Conservation (phyloP, 1,284 basidiomycete species). For the Phlebopus sp. region DNA sequence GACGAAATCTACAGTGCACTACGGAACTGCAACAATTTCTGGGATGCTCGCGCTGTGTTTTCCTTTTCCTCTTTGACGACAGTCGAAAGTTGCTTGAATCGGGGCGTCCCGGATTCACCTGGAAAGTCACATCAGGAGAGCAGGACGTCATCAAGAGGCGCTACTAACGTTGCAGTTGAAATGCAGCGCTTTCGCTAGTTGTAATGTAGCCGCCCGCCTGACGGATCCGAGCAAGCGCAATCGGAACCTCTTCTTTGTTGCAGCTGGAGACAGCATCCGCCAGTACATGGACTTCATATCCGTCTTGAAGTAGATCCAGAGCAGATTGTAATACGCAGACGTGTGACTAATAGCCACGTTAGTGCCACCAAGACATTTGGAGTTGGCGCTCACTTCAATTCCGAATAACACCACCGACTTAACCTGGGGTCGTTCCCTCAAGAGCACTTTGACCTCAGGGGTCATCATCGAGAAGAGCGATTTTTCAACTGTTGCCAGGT, state of each 20-base stretch:
- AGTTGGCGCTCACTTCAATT: conserved; percentile 62
- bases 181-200: conserved; percentile 80
- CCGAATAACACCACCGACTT: conserved; percentile 76
- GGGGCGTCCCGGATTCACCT: conserved; percentile 64
- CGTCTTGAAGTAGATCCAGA: conserved; percentile 57
- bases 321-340: conserved; percentile 87
- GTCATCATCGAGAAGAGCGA: conserved; percentile 83
- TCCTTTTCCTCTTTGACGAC: conserved; percentile 79
- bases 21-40: conserved; percentile 25
- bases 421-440: conserved; percentile 49
- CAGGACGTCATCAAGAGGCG: conserved; percentile 9
- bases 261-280: conserved; percentile 85
- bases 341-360: conserved; percentile 58
- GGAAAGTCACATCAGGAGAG: conserved; percentile 13
- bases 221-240: conserved; percentile 65
- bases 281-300: conserved; percentile 66
- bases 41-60: conserved; percentile 47
- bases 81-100: conserved; percentile 73
- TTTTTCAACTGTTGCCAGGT: conserved; percentile 65
- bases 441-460: conserved; percentile 55
- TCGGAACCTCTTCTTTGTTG: conserved; percentile 67
- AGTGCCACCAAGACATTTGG: conserved; percentile 1
- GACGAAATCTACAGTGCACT: conserved; percentile 18
- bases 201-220: conserved; percentile 75
- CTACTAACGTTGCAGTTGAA: conserved; percentile 65